Base-by-base conservation (phyloP, 768 basidiomycete species). In the Termitomyces titanicus region DNA sequence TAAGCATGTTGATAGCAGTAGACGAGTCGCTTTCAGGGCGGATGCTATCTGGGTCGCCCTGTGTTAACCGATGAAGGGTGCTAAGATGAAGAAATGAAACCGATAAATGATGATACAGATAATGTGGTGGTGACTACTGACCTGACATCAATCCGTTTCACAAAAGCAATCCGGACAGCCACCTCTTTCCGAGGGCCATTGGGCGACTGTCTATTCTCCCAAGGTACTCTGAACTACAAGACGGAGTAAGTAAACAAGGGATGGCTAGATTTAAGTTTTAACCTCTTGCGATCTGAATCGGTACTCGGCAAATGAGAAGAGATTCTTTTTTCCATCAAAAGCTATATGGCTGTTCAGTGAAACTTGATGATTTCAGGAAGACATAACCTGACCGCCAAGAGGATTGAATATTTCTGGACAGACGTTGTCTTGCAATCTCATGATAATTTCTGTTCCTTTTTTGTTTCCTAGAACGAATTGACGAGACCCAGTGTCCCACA, bases 251-350 rank as follows among this genome's bases (percentile, higher is more conserved):
- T 20, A 11, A 45, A 37, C n/a, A 40, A 12, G 31, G 29, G 20
- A 2, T 2, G 25, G 12, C 33, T 10, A 47, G n/a, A 35, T 15
- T n/a, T 7, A 27, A 25, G 12, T 39, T 51, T 57, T 53, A 33
- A 67, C 66, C 51, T 63, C 55, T 54, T 63, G 45, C 20, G 60
- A 58, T 33, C 40, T 40, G 24, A 66, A 58, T 17, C 40, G 40
- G 42, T 70, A 71, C 12, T 52, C 46, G 33, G 45, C 27, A 27
- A 61, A 63, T 1, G 70, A 68, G 38, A 62, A 73, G 0, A 73
- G 48, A 45, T 73, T 73, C 44, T 68, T 67, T 51, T 70, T 68
- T 8, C 72, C 72, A 51, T 72, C 72, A 47, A 59, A 73, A 1
- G 68, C 72, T 73, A 18, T 10, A 50, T 1, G 2, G 10, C 35